phyloP scores from a whole-genome alignment of 495 filamentous ascomycete species.

The Glutinoglossum americanum region DNA sequence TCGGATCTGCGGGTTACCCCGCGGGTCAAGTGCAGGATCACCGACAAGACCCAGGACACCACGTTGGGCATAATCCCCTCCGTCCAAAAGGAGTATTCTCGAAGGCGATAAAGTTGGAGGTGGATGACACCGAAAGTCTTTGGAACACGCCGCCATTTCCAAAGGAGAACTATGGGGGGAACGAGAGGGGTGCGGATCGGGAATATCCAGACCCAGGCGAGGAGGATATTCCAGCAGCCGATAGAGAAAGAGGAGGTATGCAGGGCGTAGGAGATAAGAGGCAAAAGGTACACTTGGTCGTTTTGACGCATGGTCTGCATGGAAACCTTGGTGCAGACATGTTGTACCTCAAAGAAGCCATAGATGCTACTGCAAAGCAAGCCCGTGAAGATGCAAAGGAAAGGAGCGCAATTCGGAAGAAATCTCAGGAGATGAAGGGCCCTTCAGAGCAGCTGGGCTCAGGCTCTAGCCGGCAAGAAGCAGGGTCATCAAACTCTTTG shows the following conservation, averaged over 20 bases:
- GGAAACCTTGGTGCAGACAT: conserved; percentile 95
- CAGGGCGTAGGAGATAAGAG: conserved; percentile 13
- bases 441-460: conserved; percentile 5
- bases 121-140: conserved; percentile 71
- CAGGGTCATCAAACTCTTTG: neutral
- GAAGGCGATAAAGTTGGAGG: conserved; percentile 46
- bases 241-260: neutral
- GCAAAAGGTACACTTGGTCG: conserved; percentile 64
- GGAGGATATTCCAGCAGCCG: neutral
- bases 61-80: conserved; percentile 25
- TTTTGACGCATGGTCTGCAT: conserved; percentile 86
- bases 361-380: conserved; percentile 59
- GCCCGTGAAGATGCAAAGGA: conserved; percentile 37
- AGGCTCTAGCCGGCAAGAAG: neutral
- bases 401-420: conserved; percentile 21
- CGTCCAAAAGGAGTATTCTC: conserved; percentile 59
- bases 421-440: neutral
- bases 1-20: conserved; percentile 24
- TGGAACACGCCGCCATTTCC: conserved; percentile 84
- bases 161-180: conserved; percentile 28
- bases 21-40: conserved; percentile 59
- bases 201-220: conserved; percentile 7
- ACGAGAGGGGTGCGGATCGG: conserved; percentile 11
- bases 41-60: conserved; percentile 27
- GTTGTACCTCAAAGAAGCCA: conserved; percentile 91